Conservation (phyloP, 805 yeast genomes). For the Metschnikowia proteae region DNA sequence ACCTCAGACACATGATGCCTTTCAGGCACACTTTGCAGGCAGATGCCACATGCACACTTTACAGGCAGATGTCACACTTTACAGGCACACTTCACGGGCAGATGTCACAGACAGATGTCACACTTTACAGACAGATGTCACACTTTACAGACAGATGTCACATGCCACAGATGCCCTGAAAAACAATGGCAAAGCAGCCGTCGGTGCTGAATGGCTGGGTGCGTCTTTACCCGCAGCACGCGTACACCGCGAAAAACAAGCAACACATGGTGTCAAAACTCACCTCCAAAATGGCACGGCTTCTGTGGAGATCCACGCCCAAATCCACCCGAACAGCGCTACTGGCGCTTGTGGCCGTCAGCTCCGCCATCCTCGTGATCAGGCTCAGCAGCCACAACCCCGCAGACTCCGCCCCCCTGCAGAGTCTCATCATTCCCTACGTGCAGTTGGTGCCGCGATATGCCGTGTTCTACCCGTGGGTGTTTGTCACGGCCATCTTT, state of each 20-base stretch:
- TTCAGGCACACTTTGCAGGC: too few relatives aligned
- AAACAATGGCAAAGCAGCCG: too few relatives aligned
- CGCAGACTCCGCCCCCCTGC: slow-evolving; percentile 19
- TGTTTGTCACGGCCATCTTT: slow-evolving; percentile 58
- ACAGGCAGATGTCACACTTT: too few relatives aligned
- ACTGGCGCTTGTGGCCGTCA: slow-evolving; percentile 34
- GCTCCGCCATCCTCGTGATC: slow-evolving; percentile 40
- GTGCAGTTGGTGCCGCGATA: slow-evolving; percentile 63
- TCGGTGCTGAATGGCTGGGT: too few relatives aligned
- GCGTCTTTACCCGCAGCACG: not conserved
- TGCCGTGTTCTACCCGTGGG: slow-evolving; percentile 60
- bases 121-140: too few relatives aligned
- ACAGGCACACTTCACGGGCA: too few relatives aligned
- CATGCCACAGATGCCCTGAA: too few relatives aligned
- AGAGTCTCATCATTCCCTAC: slow-evolving; percentile 48
- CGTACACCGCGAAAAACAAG: not conserved
- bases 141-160: too few relatives aligned
- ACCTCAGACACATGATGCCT: too few relatives aligned
- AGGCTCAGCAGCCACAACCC: slow-evolving; percentile 23
- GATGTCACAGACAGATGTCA: too few relatives aligned
- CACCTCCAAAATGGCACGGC: slow-evolving; percentile 10
- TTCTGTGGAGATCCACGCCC: slow-evolving; percentile 30
- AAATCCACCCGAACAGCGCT: slow-evolving; percentile 47
- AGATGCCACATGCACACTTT: too few relatives aligned
- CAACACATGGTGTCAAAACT: not conserved